Conservation (phyloP, 2,329 filamentous ascomycete genomes). For the Penicillium sp. region DNA sequence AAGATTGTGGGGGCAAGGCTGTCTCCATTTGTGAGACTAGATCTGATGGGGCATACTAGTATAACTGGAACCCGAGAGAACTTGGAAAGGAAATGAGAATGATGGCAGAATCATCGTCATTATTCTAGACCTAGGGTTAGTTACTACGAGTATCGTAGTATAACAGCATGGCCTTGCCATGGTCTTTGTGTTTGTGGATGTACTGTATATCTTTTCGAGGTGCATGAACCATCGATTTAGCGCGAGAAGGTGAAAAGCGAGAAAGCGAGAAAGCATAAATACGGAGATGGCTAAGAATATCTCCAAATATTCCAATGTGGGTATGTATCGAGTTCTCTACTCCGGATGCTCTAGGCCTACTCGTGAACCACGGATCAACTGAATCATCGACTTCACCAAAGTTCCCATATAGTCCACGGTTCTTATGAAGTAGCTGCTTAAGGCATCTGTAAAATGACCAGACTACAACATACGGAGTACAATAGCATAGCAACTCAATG, state of each 20-base stretch:
- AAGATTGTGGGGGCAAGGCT: not conserved
- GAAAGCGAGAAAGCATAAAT: not conserved
- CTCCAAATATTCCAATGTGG: not conserved
- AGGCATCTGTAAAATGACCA: not conserved
- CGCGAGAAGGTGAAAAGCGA: not conserved
- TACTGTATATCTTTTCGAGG: not conserved
- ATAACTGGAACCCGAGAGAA: not conserved
- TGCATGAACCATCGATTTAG: not conserved
- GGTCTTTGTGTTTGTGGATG: not conserved
- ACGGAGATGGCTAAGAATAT: not conserved
- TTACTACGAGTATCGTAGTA: not conserved
- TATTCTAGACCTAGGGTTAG: not conserved
- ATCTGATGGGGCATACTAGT: not conserved
- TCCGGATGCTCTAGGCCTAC: not conserved
- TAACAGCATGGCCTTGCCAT: not conserved
- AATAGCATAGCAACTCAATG: too few relatives aligned
- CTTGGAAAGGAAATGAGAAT: not conserved
- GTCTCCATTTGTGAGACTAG: not conserved
- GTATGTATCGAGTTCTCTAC: not conserved
- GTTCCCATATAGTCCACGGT: not conserved
- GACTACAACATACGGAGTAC: too few relatives aligned
- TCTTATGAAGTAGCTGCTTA: not conserved
- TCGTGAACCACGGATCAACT: not conserved
- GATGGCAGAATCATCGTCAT: not conserved
- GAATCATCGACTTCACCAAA: too few relatives aligned